A percentile compares a stretch with the other conserved stretches of the same genome.
These are phyloP conservation scores for Colletotrichum horii DNA, from an alignment of 2,329 filamentous ascomycete species.

Conservation along the genomic window DNA sequence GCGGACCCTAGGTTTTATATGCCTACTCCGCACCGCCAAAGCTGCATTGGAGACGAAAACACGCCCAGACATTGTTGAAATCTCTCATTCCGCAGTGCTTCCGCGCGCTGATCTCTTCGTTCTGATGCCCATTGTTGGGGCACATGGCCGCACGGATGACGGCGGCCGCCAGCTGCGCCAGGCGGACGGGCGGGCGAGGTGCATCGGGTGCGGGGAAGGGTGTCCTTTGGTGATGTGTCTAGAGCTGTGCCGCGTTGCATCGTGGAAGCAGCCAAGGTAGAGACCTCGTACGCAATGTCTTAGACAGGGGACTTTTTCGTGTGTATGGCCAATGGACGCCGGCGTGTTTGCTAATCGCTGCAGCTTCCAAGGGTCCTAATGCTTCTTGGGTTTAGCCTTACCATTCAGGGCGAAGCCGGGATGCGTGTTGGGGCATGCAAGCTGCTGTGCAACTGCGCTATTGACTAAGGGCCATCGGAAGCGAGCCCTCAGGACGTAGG, in stretches of 20 bases:
- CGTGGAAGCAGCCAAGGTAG: not conserved
- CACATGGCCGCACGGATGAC: not conserved
- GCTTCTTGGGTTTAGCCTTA: not conserved
- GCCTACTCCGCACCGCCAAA: not conserved
- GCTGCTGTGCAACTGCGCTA: not conserved
- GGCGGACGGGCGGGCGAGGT: not conserved
- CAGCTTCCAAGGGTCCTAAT: not conserved
- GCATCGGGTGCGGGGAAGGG: slow-evolving; percentile 2
- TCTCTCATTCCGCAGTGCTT: not conserved
- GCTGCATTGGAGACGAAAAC: not conserved
- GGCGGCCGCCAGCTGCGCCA: not conserved
- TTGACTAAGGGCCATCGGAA: not conserved
- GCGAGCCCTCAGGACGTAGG: not conserved
- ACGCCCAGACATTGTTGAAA: not conserved
- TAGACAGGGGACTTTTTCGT: not conserved
- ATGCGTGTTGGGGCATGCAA: not conserved
- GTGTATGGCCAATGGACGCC: not conserved
- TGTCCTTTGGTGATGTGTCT: not conserved
- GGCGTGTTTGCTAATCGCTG: not conserved
- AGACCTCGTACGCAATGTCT: not conserved
- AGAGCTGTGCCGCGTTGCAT: not conserved
- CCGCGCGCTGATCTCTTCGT: not conserved
- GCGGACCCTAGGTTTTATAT: not conserved
- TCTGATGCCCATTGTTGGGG: not conserved
- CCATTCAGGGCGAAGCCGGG: not conserved